Conservation (phyloP, 768 basidiomycete genomes). For the Hygrocybe punicea region DNA sequence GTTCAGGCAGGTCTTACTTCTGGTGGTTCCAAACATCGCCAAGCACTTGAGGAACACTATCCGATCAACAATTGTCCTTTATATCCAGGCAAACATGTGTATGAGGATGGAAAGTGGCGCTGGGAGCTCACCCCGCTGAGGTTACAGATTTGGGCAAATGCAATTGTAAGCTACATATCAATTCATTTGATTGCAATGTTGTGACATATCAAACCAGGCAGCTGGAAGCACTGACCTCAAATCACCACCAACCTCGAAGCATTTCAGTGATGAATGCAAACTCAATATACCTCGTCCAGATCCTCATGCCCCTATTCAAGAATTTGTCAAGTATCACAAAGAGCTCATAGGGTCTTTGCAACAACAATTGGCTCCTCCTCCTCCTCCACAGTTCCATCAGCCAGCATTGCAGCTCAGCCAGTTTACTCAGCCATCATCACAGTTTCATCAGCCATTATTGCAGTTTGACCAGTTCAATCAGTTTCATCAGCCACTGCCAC, state of each 20-base stretch:
- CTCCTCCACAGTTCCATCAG: neutral
- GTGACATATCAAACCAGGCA: neutral
- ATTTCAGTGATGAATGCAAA: neutral
- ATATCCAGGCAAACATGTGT: neutral
- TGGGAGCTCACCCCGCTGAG: conserved; percentile 2
- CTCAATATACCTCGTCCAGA: neutral
- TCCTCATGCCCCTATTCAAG: neutral
- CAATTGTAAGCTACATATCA: neutral
- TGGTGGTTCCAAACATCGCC: neutral
- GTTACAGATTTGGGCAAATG: neutral
- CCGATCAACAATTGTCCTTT: neutral
- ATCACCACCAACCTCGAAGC: neutral
- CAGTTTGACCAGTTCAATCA: too few species aligned
- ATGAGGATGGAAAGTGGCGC: neutral
- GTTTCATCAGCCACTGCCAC: too few species aligned
- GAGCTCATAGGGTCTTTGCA: neutral
- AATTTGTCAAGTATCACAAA: neutral
- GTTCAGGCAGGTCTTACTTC: too few species aligned
- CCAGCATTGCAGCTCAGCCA: neutral
- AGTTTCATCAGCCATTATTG: too few species aligned
- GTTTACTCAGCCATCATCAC: too few species aligned
- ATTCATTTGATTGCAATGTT: neutral
- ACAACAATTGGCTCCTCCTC: neutral
- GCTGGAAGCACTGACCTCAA: neutral
- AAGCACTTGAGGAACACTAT: neutral